Conservation (phyloP, 495 filamentous ascomycete species). For the Letharia columbiana region DNA sequence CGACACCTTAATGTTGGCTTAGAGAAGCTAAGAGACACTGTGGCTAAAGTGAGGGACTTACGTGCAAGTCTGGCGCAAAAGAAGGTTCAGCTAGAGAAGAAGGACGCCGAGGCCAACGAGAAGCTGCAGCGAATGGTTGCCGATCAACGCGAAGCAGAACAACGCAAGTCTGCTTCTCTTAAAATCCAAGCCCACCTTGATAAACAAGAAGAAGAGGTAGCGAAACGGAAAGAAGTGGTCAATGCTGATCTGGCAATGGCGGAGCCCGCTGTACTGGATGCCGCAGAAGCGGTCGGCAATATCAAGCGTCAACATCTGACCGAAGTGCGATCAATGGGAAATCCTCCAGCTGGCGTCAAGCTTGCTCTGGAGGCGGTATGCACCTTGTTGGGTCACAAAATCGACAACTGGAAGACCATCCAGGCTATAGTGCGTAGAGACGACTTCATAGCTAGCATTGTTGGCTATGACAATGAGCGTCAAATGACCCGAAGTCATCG, state of each 20-base stretch:
- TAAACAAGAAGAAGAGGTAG: constrained; percentile 83
- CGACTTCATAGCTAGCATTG: constrained; percentile 96
- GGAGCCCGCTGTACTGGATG: constrained; percentile 87
- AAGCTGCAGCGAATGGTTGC: constrained; percentile 95
- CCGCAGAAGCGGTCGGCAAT: constrained; percentile 89
- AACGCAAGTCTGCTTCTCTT: constrained; percentile 74
- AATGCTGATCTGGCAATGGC: constrained; percentile 79
- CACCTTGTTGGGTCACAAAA: constrained; percentile 84
- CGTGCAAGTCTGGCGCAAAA: constrained; percentile 85
- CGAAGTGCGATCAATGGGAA: constrained; percentile 94
- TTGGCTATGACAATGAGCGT: constrained; percentile 91
- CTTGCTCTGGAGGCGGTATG: constrained; percentile 93
- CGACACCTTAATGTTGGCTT: constrained; percentile 95
- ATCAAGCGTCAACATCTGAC: constrained; percentile 96
- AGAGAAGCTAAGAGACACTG: constrained; percentile 95
- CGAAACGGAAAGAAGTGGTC: constrained; percentile 73
- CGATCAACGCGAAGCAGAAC: constrained; percentile 92
- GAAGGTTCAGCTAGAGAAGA: constrained; percentile 83
- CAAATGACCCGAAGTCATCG: constrained; percentile 83
- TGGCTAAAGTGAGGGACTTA: constrained; percentile 93
- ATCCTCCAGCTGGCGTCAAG: constrained; percentile 80
- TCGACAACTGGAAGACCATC: constrained; percentile 82
- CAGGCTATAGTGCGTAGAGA: constrained; percentile 79
- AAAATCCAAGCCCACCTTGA: constrained; percentile 82
- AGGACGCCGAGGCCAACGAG: constrained; percentile 92